Evolutionary conservation across 176 grass and related monocot genomes (phyloP), one percentile per base, ranked within the genome.

Genomic region (Triticum urartu): DNA sequence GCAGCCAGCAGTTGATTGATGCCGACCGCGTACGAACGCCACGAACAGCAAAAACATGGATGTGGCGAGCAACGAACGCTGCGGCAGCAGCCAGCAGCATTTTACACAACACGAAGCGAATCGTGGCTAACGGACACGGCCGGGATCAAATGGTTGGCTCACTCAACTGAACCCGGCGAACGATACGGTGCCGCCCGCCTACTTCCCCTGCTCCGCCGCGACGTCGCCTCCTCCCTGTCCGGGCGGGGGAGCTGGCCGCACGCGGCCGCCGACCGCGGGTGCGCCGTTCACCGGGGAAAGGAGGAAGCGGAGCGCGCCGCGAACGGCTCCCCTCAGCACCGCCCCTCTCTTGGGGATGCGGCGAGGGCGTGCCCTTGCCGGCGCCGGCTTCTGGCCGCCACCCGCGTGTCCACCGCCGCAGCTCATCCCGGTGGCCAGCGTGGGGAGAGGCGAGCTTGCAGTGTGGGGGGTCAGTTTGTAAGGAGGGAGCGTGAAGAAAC

Each of bases 251-350:
- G 72, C 78, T 30, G 83, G 79, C 22, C 28, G 10, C 48, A 86
- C 84, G 64, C 88, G 83, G 78, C 64, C 21, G 11, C 54, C 39
- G 32, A 59, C 79, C 43, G 58, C 17, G 14, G 48, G 5, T 52
- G 48, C 14, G 20, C 61, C 1, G 25, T 25, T 48, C 79, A 11
- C 12, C 42, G n/a, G 21, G 40, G 48, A 69, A 61, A 58, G 5
- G 59, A 80, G 18, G 82, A 75, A 18, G 75, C 45, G 56, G 28
- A 87, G 75, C 45, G 79, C 9, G 7, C 75, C 45, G 45, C 60
- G 47, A 0, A 87, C 25, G 67, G 75, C 61, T 60, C 75, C 2
- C 75, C 75, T 91, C 75, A 91, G 85, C 81, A 91, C 89, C 11
- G 60, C 21, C 5, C 89, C 89, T 66, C 85, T 79, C 75, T 12